These are phyloP conservation scores for Triticum timopheevii DNA, from an alignment of 176 grass and related monocot species.

Conservation along the genomic window DNA sequence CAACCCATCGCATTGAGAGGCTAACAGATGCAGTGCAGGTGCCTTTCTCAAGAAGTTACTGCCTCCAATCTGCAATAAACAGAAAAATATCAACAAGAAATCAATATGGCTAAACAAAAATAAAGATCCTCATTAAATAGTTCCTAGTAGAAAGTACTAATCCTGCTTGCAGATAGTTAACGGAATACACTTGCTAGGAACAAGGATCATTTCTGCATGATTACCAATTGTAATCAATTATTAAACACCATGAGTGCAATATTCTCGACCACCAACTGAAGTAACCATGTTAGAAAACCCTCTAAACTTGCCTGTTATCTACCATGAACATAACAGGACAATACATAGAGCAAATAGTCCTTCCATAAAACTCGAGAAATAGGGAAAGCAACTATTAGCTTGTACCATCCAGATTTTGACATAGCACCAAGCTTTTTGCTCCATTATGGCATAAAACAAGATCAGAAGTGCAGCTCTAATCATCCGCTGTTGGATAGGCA, in stretches of 20 bases:
- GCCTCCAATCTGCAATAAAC: conserved; percentile 83
- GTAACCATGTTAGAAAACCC: background rate
- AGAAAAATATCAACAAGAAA: conserved; percentile 25
- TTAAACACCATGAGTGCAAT: conserved; percentile 8
- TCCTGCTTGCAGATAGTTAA: conserved; percentile 27
- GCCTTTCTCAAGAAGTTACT: conserved; percentile 77
- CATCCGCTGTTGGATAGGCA: background rate
- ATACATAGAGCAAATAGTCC: conserved; percentile 5
- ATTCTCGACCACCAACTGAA: conserved; percentile 1
- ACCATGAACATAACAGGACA: background rate
- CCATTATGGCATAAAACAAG: background rate
- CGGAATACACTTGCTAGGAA: background rate
- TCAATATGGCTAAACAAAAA: background rate
- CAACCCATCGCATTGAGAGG: conserved; percentile 71
- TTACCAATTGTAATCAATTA: conserved; percentile 9
- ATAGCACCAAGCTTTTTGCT: background rate
- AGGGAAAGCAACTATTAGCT: background rate
- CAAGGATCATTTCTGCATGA: conserved; percentile 5
- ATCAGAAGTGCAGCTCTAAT: conserved; percentile 24
- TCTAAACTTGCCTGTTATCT: background rate
- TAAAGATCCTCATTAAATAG: background rate
- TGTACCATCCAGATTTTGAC: background rate
- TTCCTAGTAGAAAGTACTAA: background rate
- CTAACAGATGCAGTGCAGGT: conserved; percentile 55
- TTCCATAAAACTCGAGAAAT: background rate